Percentiles rank a stretch among this genome's conserved stretches.
Evolutionary conservation across 2,329 filamentous ascomycete genomes (phyloP).

Genomic region (Teratosphaeria zuluensis): DNA sequence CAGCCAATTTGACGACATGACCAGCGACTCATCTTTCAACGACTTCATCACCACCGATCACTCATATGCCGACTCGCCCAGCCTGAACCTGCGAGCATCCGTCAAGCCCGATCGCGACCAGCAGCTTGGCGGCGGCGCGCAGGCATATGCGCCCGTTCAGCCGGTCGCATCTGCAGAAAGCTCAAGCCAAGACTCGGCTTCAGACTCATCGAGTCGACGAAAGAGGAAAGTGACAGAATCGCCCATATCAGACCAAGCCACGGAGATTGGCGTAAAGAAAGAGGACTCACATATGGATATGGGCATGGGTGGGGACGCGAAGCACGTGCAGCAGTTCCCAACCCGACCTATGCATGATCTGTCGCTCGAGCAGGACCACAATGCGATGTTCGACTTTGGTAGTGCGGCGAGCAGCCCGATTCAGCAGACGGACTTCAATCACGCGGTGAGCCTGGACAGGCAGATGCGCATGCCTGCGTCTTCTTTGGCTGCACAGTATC

Average conservation of each 20-base stretch:
- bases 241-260: constrained; percentile 22
- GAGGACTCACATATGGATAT: constrained; percentile 20
- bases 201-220: constrained; percentile 30
- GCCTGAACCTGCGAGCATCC: constrained; percentile 17
- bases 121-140: constrained; percentile 6
- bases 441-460: constrained; percentile 20
- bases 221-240: constrained; percentile 33
- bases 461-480: constrained; percentile 14
- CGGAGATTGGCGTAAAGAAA: constrained; percentile 15
- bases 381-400: constrained; percentile 48
- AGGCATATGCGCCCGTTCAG: constrained; percentile 6
- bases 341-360: constrained; percentile 24
- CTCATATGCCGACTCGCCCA: constrained; percentile 15
- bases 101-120: constrained; percentile 20
- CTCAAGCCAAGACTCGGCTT: constrained; percentile 33
- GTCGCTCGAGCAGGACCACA: constrained; percentile 32
- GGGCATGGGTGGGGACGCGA: constrained; percentile 13
- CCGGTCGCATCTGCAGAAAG: constrained; percentile 27
- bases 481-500: constrained; percentile 12
- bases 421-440: constrained; percentile 19
- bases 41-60: constrained; percentile 19
- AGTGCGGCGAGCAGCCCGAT: constrained; percentile 49
- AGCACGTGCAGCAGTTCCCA: constrained; percentile 20
- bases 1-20: constrained; percentile 15
- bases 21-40: constrained; percentile 15